Evolutionary conservation across 1,139 yeast species (phyloP), one percentile per base, ranked within the genome.

Genomic region (Scheffersomyces parashehatae): DNA sequence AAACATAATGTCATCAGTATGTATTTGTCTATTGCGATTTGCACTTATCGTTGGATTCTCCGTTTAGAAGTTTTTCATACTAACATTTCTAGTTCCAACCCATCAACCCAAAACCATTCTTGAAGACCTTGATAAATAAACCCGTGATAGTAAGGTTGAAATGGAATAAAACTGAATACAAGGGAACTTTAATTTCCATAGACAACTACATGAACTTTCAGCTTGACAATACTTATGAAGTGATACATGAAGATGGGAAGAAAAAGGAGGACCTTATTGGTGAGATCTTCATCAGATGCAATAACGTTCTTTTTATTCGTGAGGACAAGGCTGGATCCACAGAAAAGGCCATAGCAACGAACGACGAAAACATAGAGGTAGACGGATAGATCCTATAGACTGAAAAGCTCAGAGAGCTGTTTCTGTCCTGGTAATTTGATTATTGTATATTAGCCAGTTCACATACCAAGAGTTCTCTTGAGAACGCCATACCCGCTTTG

Each of bases 121-220:
- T 93, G 43, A 85, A 85, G 50, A 84, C 86, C 20, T 78, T 93
- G 38, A 74, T 86, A 15, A 84, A 85, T 45, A 77, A 83, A 48
- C 72, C 70, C 16, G 90, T 93, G 12, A 68, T 85, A n/a, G 95
- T 93, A n/a, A 80, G 93, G 43, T 77, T 93, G 50, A 93, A 93
- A 64, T 95, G 97, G 87, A 93, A 90, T 59, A 81, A 81, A 51
- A 87, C 96, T n/a, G 96, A 90, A 61, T 93, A 93, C 66, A 77
- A 72, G 47, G 99, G 99, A 1, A 77, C 65, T n/a, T 75, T 93
- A 39, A 68, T 83, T 12, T 83, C 96, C 1, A 86, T 89, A 28
- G 99, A 93, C 62, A 88, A 89, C 55, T 95, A 93, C 67, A 93
- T 95, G 93, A 95, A 93, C 58, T 55, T 93, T 33, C 91, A 89